Base-by-base conservation (phyloP, 1,139 yeast species). In the Lodderomyces beijingensis region DNA sequence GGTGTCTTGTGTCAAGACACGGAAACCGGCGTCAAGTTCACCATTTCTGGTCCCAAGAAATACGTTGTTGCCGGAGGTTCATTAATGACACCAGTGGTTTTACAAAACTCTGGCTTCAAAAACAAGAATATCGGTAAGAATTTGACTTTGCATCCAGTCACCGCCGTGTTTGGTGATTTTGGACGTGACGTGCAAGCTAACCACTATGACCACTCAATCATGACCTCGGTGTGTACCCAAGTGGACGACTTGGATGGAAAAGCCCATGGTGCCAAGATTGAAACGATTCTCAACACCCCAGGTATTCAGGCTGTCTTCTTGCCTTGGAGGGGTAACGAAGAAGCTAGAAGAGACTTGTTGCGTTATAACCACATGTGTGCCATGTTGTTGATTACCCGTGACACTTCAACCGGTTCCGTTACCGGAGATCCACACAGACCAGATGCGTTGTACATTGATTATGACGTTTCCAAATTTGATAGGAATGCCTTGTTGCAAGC, bases 251-350 rank as follows among this genome's bases (percentile, higher is more conserved):
- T 73, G 23, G 81, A 76, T 47, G 80, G 80, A 2, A 56, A 65
- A 39, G 74, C 65, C 3, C 79, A 75, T 46, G 83, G 83, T 2
- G 73, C 78, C 9, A 70, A 67, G 49, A 62, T 76, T 35, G 82
- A 76, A 51, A 59, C 79, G 3, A 43, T 73, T 14, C 56, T 70
- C 27, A 77, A 73, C 43, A 54, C 65, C 9, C 82, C 81, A 2
- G 50, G 51, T 30, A 39, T 71, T 16, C 63, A 65, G 35, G 39
- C 58, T 13, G 51, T 53, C 15, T 65, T 65, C 40, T 31, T 60
- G 8, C 79, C 79, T 4, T 76, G 77, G 76, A 42, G 49, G 15
- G 49, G 57, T 7, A 62, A 71, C 27, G 55, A 53, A 26, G 54
- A 57, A 24, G 41, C 48, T 25, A 61, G 76, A 38, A 47, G 53